Percentiles rank a stretch among this genome's conserved stretches.
phyloP scores from a whole-genome alignment of 1,284 basidiomycete species.

The Sporisorium exsertum region DNA sequence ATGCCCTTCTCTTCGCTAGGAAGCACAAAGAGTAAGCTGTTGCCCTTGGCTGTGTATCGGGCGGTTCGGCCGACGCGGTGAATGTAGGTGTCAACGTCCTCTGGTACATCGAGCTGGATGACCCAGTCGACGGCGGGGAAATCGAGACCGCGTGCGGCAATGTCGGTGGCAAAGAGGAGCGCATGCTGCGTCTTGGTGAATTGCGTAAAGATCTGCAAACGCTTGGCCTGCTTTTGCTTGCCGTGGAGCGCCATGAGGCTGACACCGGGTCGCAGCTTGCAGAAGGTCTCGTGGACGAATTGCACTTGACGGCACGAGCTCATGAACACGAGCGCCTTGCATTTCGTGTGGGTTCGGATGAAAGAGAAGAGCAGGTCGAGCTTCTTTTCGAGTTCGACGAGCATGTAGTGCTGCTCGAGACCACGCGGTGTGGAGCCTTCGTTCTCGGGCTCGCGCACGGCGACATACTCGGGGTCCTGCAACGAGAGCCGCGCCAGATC shows the following conservation, averaged over 20 bases:
- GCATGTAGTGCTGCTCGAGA: slow-evolving; percentile 90
- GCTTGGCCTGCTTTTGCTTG: slow-evolving; percentile 93
- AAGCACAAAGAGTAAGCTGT: slow-evolving; percentile 83
- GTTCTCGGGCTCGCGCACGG: slow-evolving; percentile 66
- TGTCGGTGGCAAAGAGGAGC: slow-evolving; percentile 78
- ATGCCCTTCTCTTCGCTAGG: slow-evolving; percentile 95
- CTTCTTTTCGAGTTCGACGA: slow-evolving; percentile 86
- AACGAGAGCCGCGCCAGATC: slow-evolving; percentile 91
- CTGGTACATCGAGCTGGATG: slow-evolving; percentile 94
- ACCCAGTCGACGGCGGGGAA: slow-evolving; percentile 99
- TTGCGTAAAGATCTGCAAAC: slow-evolving; percentile 73
- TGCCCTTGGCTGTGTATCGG: slow-evolving; percentile 89
- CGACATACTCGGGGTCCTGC: slow-evolving; percentile 83
- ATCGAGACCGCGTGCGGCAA: slow-evolving; percentile 95
- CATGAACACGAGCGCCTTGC: slow-evolving; percentile 92
- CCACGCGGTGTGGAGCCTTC: slow-evolving; percentile 75
- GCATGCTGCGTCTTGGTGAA: slow-evolving; percentile 64
- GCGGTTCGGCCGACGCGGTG: slow-evolving; percentile 97
- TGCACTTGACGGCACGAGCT: slow-evolving; percentile 88
- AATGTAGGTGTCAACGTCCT: slow-evolving; percentile 98
- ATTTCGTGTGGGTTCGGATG: slow-evolving; percentile 91
- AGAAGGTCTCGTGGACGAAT: slow-evolving; percentile 96
- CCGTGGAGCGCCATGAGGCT: slow-evolving; percentile 93
- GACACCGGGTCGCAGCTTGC: slow-evolving; percentile 91
- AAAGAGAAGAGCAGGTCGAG: slow-evolving; percentile 94